phyloP scores from a whole-genome alignment of 176 grass and related monocot species.

The Saccharum officinarum region DNA sequence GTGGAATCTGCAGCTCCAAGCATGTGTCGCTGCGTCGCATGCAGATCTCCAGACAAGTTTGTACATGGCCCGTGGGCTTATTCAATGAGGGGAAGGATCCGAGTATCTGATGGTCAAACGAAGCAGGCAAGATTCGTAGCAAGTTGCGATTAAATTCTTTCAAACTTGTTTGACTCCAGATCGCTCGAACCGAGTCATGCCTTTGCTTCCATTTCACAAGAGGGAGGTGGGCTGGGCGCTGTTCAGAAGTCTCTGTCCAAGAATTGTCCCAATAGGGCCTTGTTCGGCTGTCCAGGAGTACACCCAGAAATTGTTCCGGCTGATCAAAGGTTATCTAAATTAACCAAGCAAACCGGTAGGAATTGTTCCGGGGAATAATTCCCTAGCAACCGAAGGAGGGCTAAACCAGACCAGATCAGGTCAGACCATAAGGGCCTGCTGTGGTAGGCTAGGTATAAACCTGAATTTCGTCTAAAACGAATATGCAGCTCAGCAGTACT shows the following conservation, averaged over 20 bases:
- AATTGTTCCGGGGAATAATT: too few species aligned
- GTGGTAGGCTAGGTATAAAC: too few species aligned
- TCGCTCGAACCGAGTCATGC: background rate
- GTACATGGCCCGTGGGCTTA: background rate
- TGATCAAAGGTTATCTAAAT: too few species aligned
- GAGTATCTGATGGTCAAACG: slow-evolving; percentile 44
- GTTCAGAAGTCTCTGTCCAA: slow-evolving; percentile 26
- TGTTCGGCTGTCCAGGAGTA: too few species aligned
- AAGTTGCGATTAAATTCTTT: slow-evolving; percentile 8
- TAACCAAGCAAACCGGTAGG: too few species aligned
- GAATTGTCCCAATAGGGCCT: background rate
- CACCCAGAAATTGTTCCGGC: too few species aligned
- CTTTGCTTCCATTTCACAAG: background rate
- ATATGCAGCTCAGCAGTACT: background rate
- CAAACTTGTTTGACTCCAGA: slow-evolving; percentile 43
- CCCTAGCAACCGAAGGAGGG: too few species aligned
- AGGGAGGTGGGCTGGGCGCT: background rate
- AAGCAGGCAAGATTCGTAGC: slow-evolving; percentile 33
- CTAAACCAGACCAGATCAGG: background rate
- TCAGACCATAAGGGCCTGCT: background rate
- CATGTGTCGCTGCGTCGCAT: slow-evolving; percentile 11
- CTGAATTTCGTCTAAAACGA: background rate
- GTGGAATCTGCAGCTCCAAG: background rate
- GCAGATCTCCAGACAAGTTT: slow-evolving; percentile 48
- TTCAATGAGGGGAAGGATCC: background rate